phyloP scores from a whole-genome alignment of 441 rosid species.

The Erysimum pusillum region DNA sequence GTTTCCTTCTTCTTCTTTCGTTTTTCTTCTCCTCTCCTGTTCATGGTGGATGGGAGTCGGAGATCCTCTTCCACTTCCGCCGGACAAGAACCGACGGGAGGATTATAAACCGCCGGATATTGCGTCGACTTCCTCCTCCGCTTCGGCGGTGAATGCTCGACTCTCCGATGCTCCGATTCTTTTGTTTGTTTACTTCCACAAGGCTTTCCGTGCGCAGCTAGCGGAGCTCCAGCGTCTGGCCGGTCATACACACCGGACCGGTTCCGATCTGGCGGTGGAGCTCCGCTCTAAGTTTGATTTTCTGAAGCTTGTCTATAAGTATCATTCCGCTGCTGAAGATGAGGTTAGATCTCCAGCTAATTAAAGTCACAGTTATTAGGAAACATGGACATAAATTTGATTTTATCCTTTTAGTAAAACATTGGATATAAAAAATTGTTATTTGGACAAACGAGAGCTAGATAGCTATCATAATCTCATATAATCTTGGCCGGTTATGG shows the following conservation, averaged over 20 bases:
- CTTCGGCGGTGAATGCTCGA: constrained; percentile 33
- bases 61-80: constrained; percentile 43
- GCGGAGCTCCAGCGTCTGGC: constrained; percentile 60
- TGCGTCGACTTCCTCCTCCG: constrained; percentile 29
- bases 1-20: constrained; percentile 45
- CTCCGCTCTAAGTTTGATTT: constrained; percentile 70
- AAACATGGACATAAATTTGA: background rate
- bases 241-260: constrained; percentile 10
- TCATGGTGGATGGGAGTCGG: constrained; percentile 55
- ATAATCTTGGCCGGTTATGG: background rate
- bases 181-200: constrained; percentile 68
- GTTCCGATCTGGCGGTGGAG: constrained; percentile 48
- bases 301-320: constrained; percentile 68
- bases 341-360: constrained; percentile 58
- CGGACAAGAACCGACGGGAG: constrained; percentile 18
- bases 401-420: background rate
- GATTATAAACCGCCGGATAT: constrained; percentile 40
- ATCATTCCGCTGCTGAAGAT: constrained; percentile 83
- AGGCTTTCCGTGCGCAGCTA: constrained; percentile 71
- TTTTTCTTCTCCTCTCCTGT: constrained; percentile 13
- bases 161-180: constrained; percentile 75
- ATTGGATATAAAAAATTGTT: background rate
- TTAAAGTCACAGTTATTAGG: background rate
- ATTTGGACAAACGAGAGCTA: no score
- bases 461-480: background rate